A percentile compares a stretch with the other conserved stretches of the same genome.
These are phyloP conservation scores for Globisporangium yorkense DNA, from an alignment of 352 stramenopile species.

Conservation along the genomic window DNA sequence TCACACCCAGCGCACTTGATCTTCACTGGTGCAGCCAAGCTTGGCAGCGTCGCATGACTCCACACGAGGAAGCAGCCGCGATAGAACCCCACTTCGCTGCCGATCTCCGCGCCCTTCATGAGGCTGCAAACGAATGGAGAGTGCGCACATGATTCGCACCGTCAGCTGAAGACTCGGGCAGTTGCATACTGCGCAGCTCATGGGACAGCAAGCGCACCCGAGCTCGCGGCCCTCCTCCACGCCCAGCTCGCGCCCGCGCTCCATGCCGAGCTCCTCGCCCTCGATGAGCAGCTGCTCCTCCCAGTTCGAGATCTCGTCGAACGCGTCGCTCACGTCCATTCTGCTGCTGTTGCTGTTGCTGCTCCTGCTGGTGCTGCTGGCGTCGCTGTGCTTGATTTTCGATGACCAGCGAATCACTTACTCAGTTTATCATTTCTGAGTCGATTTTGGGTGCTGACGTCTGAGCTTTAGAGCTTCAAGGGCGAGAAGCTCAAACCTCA, in stretches of 20 bases:
- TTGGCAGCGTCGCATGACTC: constrained; percentile 42
- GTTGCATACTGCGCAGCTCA: too few species aligned
- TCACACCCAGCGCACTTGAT: constrained; percentile 12
- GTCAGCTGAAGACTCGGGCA: not conserved
- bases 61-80: constrained; percentile 70
- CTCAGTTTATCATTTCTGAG: too few species aligned
- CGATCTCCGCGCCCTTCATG: constrained; percentile 77
- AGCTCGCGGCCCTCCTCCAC: constrained; percentile 72
- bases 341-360: not conserved
- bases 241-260: constrained; percentile 47
- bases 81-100: constrained; percentile 81
- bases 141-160: too few species aligned
- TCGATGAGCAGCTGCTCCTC: constrained; percentile 67
- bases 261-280: constrained; percentile 53
- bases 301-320: constrained; percentile 67
- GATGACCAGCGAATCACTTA: not conserved
- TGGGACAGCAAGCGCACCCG: constrained; percentile 26
- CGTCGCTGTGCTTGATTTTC: not conserved
- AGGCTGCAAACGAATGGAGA: not conserved
- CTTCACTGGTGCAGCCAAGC: constrained; percentile 23
- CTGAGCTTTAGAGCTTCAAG: too few species aligned
- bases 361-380: not conserved
- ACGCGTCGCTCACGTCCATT: constrained; percentile 68
- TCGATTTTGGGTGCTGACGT: too few species aligned
- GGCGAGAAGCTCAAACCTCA: too few species aligned